These are phyloP conservation scores for Hygrophila difformis DNA, from an alignment of 257 asterid genomes.

Conservation along the genomic window DNA sequence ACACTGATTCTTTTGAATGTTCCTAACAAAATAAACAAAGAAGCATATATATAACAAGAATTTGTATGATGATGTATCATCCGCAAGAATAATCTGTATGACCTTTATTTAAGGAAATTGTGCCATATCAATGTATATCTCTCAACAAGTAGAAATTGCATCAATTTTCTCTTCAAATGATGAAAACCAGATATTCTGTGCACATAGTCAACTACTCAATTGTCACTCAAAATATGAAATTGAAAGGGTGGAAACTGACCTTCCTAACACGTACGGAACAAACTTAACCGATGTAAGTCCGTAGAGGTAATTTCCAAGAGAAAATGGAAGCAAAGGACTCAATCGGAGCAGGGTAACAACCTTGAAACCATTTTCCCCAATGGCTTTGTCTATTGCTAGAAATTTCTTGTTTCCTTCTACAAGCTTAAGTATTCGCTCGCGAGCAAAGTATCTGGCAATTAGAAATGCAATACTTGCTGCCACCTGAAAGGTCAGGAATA, in stretches of 20 bases:
- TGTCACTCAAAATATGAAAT: conserved; percentile 1
- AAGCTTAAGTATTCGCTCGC: conserved; percentile 89
- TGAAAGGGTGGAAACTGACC: conserved; percentile 36
- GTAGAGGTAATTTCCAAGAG: conserved; percentile 87
- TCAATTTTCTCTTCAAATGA: neutral
- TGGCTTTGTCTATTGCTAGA: conserved; percentile 94
- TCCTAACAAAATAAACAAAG: too few species aligned
- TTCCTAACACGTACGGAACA: conserved; percentile 87
- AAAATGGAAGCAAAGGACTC: conserved; percentile 97
- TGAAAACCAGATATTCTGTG: neutral
- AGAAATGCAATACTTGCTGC: conserved; percentile 92
- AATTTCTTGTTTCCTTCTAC: conserved; percentile 94
- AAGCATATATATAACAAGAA: too few species aligned
- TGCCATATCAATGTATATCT: too few species aligned
- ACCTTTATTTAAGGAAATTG: too few species aligned
- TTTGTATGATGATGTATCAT: neutral
- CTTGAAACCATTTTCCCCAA: conserved; percentile 91
- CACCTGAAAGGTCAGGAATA: conserved; percentile 37
- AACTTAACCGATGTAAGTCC: conserved; percentile 95
- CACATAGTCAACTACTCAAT: neutral
- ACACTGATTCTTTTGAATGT: too few species aligned
- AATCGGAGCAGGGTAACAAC: conserved; percentile 95
- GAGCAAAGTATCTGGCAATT: conserved; percentile 97
- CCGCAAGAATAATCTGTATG: too few species aligned
- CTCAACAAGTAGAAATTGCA: neutral